These are phyloP conservation scores for Brettanomyces anomalus DNA, from an alignment of 805 yeast genomes.

Conservation along the genomic window DNA sequence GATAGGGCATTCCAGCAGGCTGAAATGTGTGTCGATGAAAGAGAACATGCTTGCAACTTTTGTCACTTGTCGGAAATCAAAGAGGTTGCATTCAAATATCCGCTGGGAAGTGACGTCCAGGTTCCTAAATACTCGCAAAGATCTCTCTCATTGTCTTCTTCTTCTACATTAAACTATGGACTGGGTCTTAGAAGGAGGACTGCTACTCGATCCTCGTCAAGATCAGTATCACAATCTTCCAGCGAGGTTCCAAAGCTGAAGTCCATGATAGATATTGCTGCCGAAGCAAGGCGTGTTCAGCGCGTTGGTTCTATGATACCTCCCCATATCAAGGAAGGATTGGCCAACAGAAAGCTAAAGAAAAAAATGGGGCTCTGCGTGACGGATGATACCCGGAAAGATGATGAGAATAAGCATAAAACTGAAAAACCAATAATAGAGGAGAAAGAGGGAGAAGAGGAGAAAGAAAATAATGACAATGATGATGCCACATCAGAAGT, in stretches of 20 bases:
- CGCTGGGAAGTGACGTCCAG: background rate
- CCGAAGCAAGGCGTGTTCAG: background rate
- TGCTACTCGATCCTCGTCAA: conserved; percentile 1
- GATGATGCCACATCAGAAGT: background rate
- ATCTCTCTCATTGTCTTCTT: conserved; percentile 6
- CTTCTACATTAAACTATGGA: conserved; percentile 3
- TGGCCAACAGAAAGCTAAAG: too few relatives aligned
- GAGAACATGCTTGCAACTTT: conserved; percentile 18
- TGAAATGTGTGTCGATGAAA: conserved; percentile 57
- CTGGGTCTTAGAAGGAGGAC: background rate
- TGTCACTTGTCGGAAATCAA: conserved; percentile 7
- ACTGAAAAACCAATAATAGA: too few relatives aligned
- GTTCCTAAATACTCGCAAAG: background rate
- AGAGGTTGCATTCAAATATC: background rate
- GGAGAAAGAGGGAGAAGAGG: background rate
- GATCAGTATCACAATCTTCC: background rate
- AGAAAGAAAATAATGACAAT: background rate
- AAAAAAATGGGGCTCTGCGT: too few relatives aligned
- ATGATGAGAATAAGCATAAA: too few relatives aligned
- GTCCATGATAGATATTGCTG: conserved; percentile 4
- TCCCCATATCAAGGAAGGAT: background rate
- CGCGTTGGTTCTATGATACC: background rate
- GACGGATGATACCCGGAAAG: too few relatives aligned
- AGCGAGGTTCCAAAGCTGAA: background rate
- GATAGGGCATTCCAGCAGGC: conserved; percentile 62